Percentiles rank a stretch among this genome's conserved stretches.
Evolutionary conservation across 768 basidiomycete species (phyloP).

Genomic region (Pleurotus giganteus): DNA sequence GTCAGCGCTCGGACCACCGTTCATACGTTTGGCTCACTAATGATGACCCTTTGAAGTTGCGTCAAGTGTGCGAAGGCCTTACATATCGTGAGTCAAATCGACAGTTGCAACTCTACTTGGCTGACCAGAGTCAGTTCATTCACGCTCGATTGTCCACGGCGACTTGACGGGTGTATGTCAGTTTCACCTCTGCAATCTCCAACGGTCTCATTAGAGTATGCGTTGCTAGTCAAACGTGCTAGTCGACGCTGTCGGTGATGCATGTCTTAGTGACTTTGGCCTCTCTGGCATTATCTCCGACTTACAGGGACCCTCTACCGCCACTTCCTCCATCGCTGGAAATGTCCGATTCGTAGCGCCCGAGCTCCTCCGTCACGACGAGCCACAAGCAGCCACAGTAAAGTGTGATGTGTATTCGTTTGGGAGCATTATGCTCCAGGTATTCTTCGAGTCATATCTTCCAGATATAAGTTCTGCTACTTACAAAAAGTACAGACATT

Average conservation of each 20-base stretch:
- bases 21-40: background rate
- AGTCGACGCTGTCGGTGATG: conserved; percentile 28
- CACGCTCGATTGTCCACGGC: conserved; percentile 25
- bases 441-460: background rate
- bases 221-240: conserved; percentile 30
- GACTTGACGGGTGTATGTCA: conserved; percentile 29
- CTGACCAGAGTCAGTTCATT: conserved; percentile 13
- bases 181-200: background rate
- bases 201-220: background rate
- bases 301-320: conserved; percentile 18
- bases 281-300: conserved; percentile 26
- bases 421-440: conserved; percentile 28
- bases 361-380: conserved; percentile 25
- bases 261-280: conserved; percentile 35
- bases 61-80: conserved; percentile 5
- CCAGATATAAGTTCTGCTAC: background rate
- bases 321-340: conserved; percentile 26
- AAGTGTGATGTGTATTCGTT: conserved; percentile 35
- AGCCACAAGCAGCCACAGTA: conserved; percentile 9
- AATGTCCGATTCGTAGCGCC: conserved; percentile 33
- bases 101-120: background rate
- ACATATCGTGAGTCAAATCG: conserved; percentile 7
- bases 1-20: conserved; percentile 13
- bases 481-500: background rate
- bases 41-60: background rate